Evolutionary conservation across 2,329 filamentous ascomycete genomes (phyloP).

Genomic region (Immersiporthe knoxdaviesiana): DNA sequence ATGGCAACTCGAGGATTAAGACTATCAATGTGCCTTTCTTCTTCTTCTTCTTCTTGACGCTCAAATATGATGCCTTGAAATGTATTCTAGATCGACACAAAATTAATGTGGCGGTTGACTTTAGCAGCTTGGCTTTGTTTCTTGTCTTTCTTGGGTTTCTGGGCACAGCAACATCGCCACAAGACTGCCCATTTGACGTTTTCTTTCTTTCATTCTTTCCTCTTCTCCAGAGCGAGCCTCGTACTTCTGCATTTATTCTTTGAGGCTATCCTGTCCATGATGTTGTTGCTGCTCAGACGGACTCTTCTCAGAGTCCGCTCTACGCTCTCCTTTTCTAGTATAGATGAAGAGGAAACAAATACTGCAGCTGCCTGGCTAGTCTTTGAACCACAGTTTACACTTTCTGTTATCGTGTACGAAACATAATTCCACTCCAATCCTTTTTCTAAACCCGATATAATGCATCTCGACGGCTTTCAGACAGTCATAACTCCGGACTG

Average conservation of each 20-base stretch:
- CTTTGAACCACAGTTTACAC: too few species aligned
- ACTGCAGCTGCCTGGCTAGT: too few species aligned
- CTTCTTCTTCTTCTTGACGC: not conserved
- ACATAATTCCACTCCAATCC: too few species aligned
- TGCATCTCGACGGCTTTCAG: not conserved
- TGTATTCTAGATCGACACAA: not conserved
- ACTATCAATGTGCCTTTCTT: not conserved
- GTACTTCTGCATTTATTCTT: not conserved
- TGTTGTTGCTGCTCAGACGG: not conserved
- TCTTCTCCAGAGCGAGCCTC: not conserved
- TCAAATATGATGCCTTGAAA: too few species aligned
- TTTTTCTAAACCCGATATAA: constrained; percentile 28
- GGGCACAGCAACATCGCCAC: not conserved
- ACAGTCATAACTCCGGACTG: constrained; percentile 7
- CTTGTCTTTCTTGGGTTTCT: not conserved
- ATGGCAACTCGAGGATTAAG: not conserved
- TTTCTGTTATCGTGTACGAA: too few species aligned
- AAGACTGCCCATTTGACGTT: not conserved
- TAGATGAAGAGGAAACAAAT: not conserved
- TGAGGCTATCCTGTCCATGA: not conserved
- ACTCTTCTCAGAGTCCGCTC: not conserved
- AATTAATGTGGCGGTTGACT: not conserved
- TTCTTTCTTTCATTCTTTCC: not conserved
- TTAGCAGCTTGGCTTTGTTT: not conserved
- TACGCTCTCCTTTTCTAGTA: not conserved